Evolutionary conservation across 345 rosid species (phyloP), one percentile per base, ranked within the genome.

Genomic region (Cochlearia excelsa): DNA sequence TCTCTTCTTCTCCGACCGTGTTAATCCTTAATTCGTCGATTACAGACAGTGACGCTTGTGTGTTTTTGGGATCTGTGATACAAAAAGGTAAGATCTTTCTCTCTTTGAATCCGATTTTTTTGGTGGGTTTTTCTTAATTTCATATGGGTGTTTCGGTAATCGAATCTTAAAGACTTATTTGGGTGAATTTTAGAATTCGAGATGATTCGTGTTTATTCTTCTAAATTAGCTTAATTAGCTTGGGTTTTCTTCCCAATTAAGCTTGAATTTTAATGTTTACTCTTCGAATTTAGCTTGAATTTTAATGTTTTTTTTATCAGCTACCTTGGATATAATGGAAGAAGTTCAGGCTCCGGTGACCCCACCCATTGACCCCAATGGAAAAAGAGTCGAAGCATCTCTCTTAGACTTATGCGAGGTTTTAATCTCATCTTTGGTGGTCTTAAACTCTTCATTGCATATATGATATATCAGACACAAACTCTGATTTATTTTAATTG

Each of bases 291-390:
- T 16, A 16, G 23, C 23, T 16, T 16, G 23, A 16, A 16, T 16
- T 16, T 16, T 16, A 16, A 16, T 16, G 23, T 16, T 16, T 16
- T 16, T 16, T 16, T 16, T 16, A 16, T 9, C 68, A 73, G 76
- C 54, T 55, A 26, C 2, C 38, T 50, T 67, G 50, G 48, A 11
- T 50, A 54, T 31, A n/a, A 68, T 73, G 77, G 77, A 68, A 62
- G 77, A 73, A 51, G 69, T 62, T 52, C 67, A 73, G 61, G 73
- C 77, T 57, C 72, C 73, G 30, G 69, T 73, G 48, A 67, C 73
- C 3, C 72, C 73, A 48, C 72, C 77, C 29, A 68, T 61, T 57
- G 69, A 67, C 27, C 63, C 73, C 9, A 62, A 63, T 50, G 73
- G 56, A 9, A 62, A 67, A 51, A 59, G 69, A 44, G 56, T 52